Conservation (phyloP, 129 eudicot species). For the Arctium lappa region DNA sequence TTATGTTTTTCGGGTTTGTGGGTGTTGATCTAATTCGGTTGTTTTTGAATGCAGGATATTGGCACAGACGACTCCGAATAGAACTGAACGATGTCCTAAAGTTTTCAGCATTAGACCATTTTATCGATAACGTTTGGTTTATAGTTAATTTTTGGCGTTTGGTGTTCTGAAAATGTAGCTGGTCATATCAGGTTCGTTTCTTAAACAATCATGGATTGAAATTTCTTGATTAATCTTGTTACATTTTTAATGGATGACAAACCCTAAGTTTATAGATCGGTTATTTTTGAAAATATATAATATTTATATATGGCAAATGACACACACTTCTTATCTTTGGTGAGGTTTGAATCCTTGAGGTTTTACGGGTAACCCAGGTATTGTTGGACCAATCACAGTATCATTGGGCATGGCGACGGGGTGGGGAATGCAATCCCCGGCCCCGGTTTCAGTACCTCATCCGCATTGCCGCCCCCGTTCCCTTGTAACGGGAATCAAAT, state of each 20-base stretch:
- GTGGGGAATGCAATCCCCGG: too few species aligned
- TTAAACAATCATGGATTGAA: not conserved
- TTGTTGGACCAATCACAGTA: not conserved
- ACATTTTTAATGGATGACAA: not conserved
- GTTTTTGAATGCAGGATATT: slow-evolving; percentile 37
- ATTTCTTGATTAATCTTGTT: not conserved
- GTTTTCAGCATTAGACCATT: not conserved
- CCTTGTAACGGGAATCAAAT: too few species aligned
- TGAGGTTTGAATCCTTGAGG: not conserved
- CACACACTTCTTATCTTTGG: too few species aligned
- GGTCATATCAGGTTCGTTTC: not conserved
- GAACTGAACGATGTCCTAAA: slow-evolving; percentile 7
- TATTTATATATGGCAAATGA: not conserved
- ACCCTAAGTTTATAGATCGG: not conserved
- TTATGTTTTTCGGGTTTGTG: not conserved
- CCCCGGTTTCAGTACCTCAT: too few species aligned
- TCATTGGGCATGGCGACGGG: too few species aligned
- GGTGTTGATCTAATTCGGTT: not conserved
- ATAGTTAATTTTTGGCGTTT: slow-evolving; percentile 11
- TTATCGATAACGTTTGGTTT: not conserved
- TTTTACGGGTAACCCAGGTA: not conserved
- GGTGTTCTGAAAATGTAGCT: not conserved
- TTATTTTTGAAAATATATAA: not conserved
- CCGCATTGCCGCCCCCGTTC: too few species aligned
- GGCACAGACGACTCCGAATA: slow-evolving; percentile 53